Conservation (phyloP, 805 yeast genomes). For the Teunomyces barrocoloradensis region DNA sequence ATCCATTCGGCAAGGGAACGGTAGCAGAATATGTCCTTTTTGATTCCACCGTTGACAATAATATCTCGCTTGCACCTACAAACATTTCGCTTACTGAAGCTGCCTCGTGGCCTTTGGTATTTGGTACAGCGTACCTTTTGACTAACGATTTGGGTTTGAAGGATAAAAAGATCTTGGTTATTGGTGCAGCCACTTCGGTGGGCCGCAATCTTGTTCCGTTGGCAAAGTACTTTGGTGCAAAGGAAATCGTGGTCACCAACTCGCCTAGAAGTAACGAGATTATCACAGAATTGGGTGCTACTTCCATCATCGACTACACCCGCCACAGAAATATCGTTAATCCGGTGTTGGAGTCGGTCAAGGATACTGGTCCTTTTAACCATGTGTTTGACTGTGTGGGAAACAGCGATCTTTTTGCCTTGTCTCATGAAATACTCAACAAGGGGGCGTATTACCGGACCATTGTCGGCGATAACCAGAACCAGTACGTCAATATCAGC, state of each 20-base stretch:
- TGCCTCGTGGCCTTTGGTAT: conserved; percentile 63
- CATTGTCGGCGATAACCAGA: conserved; percentile 52
- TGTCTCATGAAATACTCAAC: conserved; percentile 44
- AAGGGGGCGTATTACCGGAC: conserved; percentile 51
- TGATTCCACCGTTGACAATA: conserved; percentile 34
- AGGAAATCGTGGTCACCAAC: conserved; percentile 55
- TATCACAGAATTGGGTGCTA: conserved; percentile 55
- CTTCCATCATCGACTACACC: conserved; percentile 55
- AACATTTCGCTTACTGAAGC: conserved; percentile 53
- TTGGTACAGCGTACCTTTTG: conserved; percentile 57
- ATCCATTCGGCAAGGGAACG: conserved; percentile 34
- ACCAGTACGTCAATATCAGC: conserved; percentile 31
- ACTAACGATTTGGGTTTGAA: conserved; percentile 33
- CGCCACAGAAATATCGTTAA: conserved; percentile 33
- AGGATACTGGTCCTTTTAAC: conserved; percentile 47
- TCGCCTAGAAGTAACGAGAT: conserved; percentile 46
- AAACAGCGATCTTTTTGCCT: conserved; percentile 45
- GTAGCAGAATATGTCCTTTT: conserved; percentile 46
- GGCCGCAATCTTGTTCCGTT: conserved; percentile 58
- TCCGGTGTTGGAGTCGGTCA: conserved; percentile 33
- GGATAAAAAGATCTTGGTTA: conserved; percentile 50
- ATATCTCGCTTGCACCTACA: conserved; percentile 44
- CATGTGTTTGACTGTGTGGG: conserved; percentile 67
- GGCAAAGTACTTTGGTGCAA: conserved; percentile 47
- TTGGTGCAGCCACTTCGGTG: conserved; percentile 76